A percentile compares a stretch with the other conserved stretches of the same genome.
These are phyloP conservation scores for Podospora pseudocomata DNA, from an alignment of 495 filamentous ascomycete species.

Conservation along the genomic window DNA sequence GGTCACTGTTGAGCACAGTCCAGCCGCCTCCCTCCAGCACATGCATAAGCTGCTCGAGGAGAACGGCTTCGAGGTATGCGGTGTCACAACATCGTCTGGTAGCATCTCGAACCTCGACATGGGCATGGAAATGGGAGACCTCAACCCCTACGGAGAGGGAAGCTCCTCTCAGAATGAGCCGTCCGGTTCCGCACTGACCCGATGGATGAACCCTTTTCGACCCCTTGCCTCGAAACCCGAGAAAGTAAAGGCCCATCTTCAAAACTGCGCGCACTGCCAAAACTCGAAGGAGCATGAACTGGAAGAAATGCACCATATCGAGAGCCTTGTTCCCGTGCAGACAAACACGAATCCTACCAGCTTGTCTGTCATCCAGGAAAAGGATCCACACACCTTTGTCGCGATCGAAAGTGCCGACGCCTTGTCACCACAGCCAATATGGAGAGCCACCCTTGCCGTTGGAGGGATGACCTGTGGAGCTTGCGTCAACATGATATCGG, in stretches of 20 bases:
- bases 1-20: constrained; percentile 42
- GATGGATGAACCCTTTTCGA: constrained; percentile 27
- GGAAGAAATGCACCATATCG: constrained; percentile 16
- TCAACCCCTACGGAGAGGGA: constrained; percentile 6
- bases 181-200: constrained; percentile 18
- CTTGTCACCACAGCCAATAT: constrained; percentile 23
- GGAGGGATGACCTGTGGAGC: constrained; percentile 82
- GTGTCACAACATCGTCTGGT: constrained; percentile 38
- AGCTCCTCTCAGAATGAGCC: constrained; percentile 14
- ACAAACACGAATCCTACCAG: background rate
- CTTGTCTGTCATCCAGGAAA: background rate
- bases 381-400: constrained; percentile 21
- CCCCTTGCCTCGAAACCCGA: constrained; percentile 13
- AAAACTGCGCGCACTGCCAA: constrained; percentile 37
- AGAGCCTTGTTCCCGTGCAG: constrained; percentile 12
- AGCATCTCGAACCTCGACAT: constrained; percentile 22
- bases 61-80: constrained; percentile 46
- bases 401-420: constrained; percentile 24
- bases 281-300: background rate
- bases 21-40: constrained; percentile 27
- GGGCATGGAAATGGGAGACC: constrained; percentile 8
- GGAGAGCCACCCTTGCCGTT: constrained; percentile 63
- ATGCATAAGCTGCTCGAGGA: constrained; percentile 44
- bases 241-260: constrained; percentile 26
- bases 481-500: constrained; percentile 66